Conservation (phyloP, 306 rosid genomes). For the Cucurbita argyrosperma region DNA sequence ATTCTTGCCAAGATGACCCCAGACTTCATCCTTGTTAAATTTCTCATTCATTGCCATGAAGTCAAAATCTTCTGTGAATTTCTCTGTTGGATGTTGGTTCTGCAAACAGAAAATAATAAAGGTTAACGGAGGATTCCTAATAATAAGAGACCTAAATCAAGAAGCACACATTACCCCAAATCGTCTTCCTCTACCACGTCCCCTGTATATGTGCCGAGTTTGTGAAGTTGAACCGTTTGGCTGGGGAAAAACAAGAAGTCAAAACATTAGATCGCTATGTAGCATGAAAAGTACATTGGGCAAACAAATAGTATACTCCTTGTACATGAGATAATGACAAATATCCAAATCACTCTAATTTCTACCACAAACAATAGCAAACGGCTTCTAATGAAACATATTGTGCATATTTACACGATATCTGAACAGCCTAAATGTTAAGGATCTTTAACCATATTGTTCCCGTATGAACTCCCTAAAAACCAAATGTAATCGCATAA, state of each 20-base stretch:
- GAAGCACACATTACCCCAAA: constrained; percentile 41
- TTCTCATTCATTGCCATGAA: constrained; percentile 94
- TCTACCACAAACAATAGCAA: not conserved
- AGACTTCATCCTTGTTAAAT: constrained; percentile 96
- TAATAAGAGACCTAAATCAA: too few species aligned
- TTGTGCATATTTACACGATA: not conserved
- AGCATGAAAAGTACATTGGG: not conserved
- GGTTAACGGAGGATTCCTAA: not conserved
- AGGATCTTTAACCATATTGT: not conserved
- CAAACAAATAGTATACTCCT: not conserved
- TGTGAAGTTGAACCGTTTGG: constrained; percentile 35
- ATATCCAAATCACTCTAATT: not conserved
- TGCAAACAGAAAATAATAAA: constrained; percentile 23
- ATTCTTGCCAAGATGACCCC: constrained; percentile 89
- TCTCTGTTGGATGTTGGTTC: constrained; percentile 44
- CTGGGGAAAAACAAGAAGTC: constrained; percentile 15
- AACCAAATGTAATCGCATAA: not conserved
- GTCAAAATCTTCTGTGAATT: constrained; percentile 86
- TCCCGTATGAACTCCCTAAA: not conserved
- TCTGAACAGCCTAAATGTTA: not conserved
- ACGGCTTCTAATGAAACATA: not conserved
- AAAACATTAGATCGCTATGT: not conserved
- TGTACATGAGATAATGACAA: not conserved
- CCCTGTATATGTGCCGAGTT: constrained; percentile 45
- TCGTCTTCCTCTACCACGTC: constrained; percentile 72